phyloP scores from a whole-genome alignment of 495 filamentous ascomycete species.

The Physcia stellaris region DNA sequence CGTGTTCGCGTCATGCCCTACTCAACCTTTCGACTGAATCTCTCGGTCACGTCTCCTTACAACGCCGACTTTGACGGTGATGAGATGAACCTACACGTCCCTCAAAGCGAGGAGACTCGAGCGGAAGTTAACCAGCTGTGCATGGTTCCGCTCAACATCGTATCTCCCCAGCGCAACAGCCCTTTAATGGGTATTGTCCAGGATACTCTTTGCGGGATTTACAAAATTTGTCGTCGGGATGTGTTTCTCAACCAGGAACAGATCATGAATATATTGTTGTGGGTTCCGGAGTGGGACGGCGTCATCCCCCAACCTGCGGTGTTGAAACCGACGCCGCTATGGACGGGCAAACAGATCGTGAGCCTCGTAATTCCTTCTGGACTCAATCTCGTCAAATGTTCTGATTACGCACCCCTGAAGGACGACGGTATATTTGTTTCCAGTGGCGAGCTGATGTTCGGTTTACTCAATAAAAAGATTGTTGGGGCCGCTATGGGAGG shows the following conservation, averaged over 20 bases:
- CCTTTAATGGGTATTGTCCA: slow-evolving; percentile 99
- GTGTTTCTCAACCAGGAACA: slow-evolving; percentile 78
- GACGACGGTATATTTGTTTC: slow-evolving; percentile 76
- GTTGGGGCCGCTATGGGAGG: slow-evolving; percentile 77
- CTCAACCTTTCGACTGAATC: slow-evolving; percentile 91
- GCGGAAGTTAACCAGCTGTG: slow-evolving; percentile 88
- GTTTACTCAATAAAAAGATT: slow-evolving; percentile 82
- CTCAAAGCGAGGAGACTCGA: slow-evolving; percentile 88
- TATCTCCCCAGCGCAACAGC: slow-evolving; percentile 92
- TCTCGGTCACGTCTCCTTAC: slow-evolving; percentile 96
- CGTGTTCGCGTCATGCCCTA: slow-evolving; percentile 96
- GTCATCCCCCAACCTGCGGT: slow-evolving; percentile 85
- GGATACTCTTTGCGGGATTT: slow-evolving; percentile 89
- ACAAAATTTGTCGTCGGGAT: slow-evolving; percentile 90
- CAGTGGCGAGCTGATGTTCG: slow-evolving; percentile 79
- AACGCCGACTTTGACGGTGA: slow-evolving; percentile 99
- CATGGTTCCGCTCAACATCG: slow-evolving; percentile 92
- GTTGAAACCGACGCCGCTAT: slow-evolving; percentile 75
- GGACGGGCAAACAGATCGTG: slow-evolving; percentile 98
- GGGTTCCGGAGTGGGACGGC: slow-evolving; percentile 96
- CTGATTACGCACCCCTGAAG: slow-evolving; percentile 47
- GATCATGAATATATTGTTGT: slow-evolving; percentile 90
- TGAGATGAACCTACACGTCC: slow-evolving; percentile 99
- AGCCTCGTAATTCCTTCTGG: slow-evolving; percentile 82
- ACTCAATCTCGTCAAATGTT: slow-evolving; percentile 59